Percentiles rank a stretch among this genome's conserved stretches.
phyloP scores from a whole-genome alignment of 768 basidiomycete species.

The Suillus placidus region DNA sequence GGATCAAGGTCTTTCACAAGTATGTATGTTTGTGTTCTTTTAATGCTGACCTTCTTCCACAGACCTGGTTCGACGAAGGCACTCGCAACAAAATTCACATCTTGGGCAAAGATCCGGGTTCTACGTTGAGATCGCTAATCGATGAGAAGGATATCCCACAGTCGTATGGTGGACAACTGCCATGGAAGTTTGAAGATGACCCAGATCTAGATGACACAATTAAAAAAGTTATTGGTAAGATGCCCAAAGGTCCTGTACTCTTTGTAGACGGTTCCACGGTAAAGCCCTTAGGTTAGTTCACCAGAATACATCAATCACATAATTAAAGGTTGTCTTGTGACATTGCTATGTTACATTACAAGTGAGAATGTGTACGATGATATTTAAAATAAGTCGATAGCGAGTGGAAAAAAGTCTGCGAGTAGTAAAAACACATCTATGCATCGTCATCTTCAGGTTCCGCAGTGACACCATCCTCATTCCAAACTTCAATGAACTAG shows the following conservation, averaged over 20 bases:
- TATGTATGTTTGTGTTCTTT: conserved; percentile 2
- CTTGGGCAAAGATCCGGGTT: conserved; percentile 61
- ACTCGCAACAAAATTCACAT: conserved; percentile 80
- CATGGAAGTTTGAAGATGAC: conserved; percentile 69
- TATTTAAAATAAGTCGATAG: conserved; percentile 20
- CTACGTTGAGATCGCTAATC: conserved; percentile 54
- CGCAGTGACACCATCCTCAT: conserved; percentile 72
- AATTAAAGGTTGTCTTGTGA: conserved; percentile 16
- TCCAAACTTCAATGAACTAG: conserved; percentile 80
- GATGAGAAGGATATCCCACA: conserved; percentile 57
- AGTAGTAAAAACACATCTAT: conserved; percentile 21
- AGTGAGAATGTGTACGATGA: conserved; percentile 27
- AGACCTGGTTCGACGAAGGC: conserved; percentile 81
- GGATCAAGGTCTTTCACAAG: conserved; percentile 64
- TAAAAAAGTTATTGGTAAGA: conserved; percentile 43
- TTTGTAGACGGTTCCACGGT: conserved; percentile 49
- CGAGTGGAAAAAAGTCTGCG: not conserved
- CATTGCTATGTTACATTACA: conserved; percentile 31
- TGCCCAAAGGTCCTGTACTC: conserved; percentile 59
- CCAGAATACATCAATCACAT: not conserved
- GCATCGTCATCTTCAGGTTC: conserved; percentile 58
- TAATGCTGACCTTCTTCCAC: not conserved
- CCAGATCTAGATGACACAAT: conserved; percentile 64
- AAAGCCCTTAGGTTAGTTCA: conserved; percentile 22
- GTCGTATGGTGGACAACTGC: conserved; percentile 73